Evolutionary conservation across 2,329 filamentous ascomycete genomes (phyloP), one percentile per base, ranked within the genome.

Genomic region (Chalaropsis ovoidea): DNA sequence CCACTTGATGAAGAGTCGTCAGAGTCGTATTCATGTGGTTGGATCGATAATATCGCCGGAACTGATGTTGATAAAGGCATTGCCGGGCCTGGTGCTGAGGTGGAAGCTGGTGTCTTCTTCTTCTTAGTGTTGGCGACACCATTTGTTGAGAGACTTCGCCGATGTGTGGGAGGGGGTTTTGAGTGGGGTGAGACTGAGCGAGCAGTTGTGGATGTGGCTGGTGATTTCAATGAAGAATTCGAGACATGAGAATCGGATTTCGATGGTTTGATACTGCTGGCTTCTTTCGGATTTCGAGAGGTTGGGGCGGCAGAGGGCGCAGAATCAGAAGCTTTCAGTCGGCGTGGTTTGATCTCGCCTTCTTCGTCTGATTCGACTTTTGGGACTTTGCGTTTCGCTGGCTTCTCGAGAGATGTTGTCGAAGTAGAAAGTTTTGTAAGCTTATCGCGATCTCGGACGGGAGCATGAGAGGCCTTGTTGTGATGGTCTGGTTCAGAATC

Each of bases 1-100:
- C 79, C 83, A 70, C 83, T 83, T 19, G 79, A 80, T 58, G 84
- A 83, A 58, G 86, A 85, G 69, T 86, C 81, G 72, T 88, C 86
- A 0, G 86, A 89, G 66, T 85, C 82, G 68, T 87, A 86, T 68
- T 86, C 84, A 27, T 80, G 81, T 10, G 84, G 79, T 63, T 83
- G 80, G 62, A 88, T 77, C 11, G 85, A 84, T 39, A 58, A 35
- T 35, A 39, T 10, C 54, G 13, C 27, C 2, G 54, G 54, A 3
- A 39, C 54, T 39, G 17, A 35, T 17, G 24, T 15, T 39, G 54
- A 39, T 19, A 22, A 24, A 35, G 54, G 27, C 35, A 39, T 15
- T 39, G 52, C 13, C 15, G 52, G 22, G 7, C 5, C 15, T n/a
- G n/a, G 3, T 8, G 24, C n/a, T 11, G 27, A 58, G 11, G 27